Evolutionary conservation across 148 eudicot species (phyloP), one percentile per base, ranked within the genome.

Genomic region (Silene latifolia): DNA sequence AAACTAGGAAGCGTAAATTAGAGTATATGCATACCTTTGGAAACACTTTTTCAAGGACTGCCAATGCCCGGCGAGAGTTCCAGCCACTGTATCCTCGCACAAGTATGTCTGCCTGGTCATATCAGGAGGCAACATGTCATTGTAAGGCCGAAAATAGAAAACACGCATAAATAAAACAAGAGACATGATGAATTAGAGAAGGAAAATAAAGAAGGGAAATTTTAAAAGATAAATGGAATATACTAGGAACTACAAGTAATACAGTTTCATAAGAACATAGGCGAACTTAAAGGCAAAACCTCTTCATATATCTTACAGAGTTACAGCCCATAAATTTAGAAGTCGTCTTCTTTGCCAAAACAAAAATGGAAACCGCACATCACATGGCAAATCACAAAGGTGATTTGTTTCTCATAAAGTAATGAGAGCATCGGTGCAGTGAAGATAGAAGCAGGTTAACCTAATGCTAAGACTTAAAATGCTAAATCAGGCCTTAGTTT

Each of bases 21-120:
- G 12, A 48, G 56, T 13, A 69, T 69, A 1, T 5, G 14, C 20
- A 8, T 83, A 95, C 98, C 96, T 90, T 89, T 29, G 98, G 97
- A 67, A 95, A 95, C 42, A 95, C 89, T 74, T 89, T 71, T 74
- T 90, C 90, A 68, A 95, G 91, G 75, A 95, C 84, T 70, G 88
- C 64, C 74, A 95, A 57, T 71, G 96, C 98, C 47, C 91, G 93
- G 21, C 96, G 84, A 65, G 98, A 92, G 77, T 95, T 95, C 98
- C 98, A 95, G 44, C 92, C 87, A 64, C 73, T 72, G 86, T 95
- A 95, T 77, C 98, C 98, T 60, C 98, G 85, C 63, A 88, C 78
- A 20, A 92, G 54, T 59, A 95, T 81, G 82, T 95, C 98, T 20
- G 94, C 98, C 98, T 95, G 79, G 63, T 19, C 29, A 58, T 35